phyloP scores from a whole-genome alignment of 2,329 filamentous ascomycete species.

The Chalaropsis ovoidea region DNA sequence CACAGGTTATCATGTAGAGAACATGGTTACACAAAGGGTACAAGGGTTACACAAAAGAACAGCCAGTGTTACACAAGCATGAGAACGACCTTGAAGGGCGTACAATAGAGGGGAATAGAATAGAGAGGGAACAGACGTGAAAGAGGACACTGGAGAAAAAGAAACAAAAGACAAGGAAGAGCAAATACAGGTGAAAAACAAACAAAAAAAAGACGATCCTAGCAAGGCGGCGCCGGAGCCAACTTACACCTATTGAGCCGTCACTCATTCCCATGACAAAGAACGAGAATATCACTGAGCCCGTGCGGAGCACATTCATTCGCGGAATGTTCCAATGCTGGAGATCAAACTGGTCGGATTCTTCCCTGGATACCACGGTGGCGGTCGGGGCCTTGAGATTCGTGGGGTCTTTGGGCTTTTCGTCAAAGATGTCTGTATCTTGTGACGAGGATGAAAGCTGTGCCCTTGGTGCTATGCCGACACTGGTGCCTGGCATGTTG shows the following conservation, averaged over 20 bases:
- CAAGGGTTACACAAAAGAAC: not conserved
- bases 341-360: conserved; percentile 26
- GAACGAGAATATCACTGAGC: conserved; percentile 51
- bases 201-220: not conserved
- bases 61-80: too few relatives aligned
- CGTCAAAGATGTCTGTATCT: conserved; percentile 10
- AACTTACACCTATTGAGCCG: conserved; percentile 50
- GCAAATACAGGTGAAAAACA: too few relatives aligned
- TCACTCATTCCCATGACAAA: conserved; percentile 60
- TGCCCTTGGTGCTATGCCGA: not conserved
- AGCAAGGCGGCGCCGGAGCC: not conserved
- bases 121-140: too few relatives aligned
- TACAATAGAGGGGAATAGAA: too few relatives aligned
- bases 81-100: too few relatives aligned
- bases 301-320: conserved; percentile 48
- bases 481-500: not conserved
- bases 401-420: conserved; percentile 13
- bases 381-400: conserved; percentile 2
- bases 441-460: conserved; percentile 4
- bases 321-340: conserved; percentile 56
- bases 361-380: conserved; percentile 13
- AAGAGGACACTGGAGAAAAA: not conserved
- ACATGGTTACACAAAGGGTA: not conserved
- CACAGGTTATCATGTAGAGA: not conserved
- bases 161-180: not conserved